Evolutionary conservation across 2,329 filamentous ascomycete species (phyloP).

Genomic region (Alternaria alternata): DNA sequence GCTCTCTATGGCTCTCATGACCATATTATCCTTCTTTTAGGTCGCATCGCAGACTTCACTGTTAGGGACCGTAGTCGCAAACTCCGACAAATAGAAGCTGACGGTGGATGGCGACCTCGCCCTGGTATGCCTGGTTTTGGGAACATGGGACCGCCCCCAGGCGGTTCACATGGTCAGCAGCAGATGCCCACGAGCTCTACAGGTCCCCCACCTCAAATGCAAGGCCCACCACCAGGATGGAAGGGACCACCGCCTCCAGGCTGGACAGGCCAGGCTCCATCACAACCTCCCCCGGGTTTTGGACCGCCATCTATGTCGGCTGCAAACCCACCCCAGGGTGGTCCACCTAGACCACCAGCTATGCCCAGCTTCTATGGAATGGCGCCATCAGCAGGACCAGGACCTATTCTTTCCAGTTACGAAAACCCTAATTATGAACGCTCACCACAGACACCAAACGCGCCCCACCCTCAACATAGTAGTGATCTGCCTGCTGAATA

Average conservation of each 20-base stretch:
- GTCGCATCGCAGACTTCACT: conserved; percentile 79
- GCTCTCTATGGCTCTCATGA: conserved; percentile 90
- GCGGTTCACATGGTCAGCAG: conserved; percentile 31
- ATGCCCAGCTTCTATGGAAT: conserved; percentile 63
- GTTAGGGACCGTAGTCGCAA: conserved; percentile 82
- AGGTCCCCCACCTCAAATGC: conserved; percentile 38
- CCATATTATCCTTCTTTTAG: conserved; percentile 83
- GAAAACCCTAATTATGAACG: conserved; percentile 34
- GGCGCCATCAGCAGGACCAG: conserved; percentile 53
- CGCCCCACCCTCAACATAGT: conserved; percentile 34
- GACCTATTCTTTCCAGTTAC: conserved; percentile 56
- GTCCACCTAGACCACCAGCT: conserved; percentile 25
- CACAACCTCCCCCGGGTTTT: conserved; percentile 26
- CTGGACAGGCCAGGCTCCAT: conserved; percentile 30
- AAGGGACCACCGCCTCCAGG: conserved; percentile 24
- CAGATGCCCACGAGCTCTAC: conserved; percentile 28
- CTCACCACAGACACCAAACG: conserved; percentile 25
- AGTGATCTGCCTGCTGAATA: conserved; percentile 70
- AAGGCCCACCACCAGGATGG: conserved; percentile 33
- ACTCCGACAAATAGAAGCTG: conserved; percentile 68
- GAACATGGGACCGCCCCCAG: conserved; percentile 48
- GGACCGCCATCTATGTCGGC: conserved; percentile 18
- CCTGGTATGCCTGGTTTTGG: conserved; percentile 55
- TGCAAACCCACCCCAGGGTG: conserved; percentile 14
- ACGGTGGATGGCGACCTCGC: conserved; percentile 64